Percentiles rank a stretch among this genome's conserved stretches.
Conservation (phyloP, 805 yeast genomes). For the Komagataella populi region DNA sequence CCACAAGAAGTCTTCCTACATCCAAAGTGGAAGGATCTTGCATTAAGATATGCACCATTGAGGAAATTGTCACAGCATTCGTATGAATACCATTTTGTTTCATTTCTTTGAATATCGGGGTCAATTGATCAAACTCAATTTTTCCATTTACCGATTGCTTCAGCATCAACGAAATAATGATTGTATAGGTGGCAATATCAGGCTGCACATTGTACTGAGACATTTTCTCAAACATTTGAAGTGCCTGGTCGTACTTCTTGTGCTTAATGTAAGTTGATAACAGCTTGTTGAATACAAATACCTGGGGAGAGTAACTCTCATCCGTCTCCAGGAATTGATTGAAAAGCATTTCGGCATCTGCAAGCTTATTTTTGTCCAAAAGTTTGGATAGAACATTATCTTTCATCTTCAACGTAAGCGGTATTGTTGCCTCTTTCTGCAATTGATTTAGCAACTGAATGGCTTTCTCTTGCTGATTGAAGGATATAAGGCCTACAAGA, state of each 20-base stretch:
- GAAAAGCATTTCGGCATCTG: conserved; percentile 23
- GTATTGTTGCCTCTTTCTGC: conserved; percentile 13
- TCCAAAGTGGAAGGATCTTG: conserved; percentile 29
- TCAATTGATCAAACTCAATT: conserved; percentile 18
- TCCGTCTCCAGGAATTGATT: conserved; percentile 17
- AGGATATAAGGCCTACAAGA: conserved; percentile 29
- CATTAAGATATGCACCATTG: conserved; percentile 40
- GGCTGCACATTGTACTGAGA: conserved; percentile 26
- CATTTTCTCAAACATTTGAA: conserved; percentile 35
- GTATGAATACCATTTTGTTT: conserved; percentile 18
- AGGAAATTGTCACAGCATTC: conserved; percentile 33
- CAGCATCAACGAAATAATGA: conserved; percentile 39
- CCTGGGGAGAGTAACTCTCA: conserved; percentile 25
- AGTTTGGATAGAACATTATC: conserved; percentile 33
- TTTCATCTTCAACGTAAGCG: conserved; percentile 24
- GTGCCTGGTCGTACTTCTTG: conserved; percentile 29
- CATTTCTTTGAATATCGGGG: conserved; percentile 22
- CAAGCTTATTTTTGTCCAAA: conserved; percentile 22
- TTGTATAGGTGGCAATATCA: conserved; percentile 51
- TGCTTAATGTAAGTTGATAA: conserved; percentile 25
- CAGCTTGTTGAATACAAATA: conserved; percentile 37
- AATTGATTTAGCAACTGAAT: conserved; percentile 20
- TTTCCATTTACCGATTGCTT: conserved; percentile 29
- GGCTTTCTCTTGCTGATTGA: conserved; percentile 27
- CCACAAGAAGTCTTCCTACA: conserved; percentile 38